Conservation (phyloP, 257 asterid species). For the Przewalskia tangutica region DNA sequence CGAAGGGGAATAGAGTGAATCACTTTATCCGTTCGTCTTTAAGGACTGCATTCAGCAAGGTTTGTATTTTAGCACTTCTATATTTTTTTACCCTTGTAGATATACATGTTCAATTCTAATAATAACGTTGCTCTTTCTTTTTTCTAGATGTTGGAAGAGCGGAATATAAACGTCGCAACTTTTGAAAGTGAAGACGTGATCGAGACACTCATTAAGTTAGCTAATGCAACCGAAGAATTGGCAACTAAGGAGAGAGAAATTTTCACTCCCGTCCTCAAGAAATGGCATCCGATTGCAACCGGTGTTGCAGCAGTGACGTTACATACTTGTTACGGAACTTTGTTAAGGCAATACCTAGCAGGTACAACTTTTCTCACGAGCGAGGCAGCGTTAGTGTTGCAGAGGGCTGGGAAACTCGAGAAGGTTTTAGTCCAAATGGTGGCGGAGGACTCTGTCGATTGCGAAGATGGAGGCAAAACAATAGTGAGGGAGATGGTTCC, state of each 20-base stretch:
- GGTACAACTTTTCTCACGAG: slow-evolving; percentile 35
- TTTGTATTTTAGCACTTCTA: not conserved
- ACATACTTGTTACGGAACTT: slow-evolving; percentile 10
- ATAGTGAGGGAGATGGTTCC: slow-evolving; percentile 81
- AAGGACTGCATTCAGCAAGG: slow-evolving; percentile 43
- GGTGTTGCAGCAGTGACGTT: slow-evolving; percentile 16
- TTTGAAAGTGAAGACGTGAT: not conserved
- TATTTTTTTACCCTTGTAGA: not conserved
- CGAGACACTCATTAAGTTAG: slow-evolving; percentile 5
- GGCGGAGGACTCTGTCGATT: slow-evolving; percentile 67
- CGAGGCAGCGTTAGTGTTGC: slow-evolving; percentile 40
- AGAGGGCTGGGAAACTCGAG: slow-evolving; percentile 82
- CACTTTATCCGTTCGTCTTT: slow-evolving; percentile 41
- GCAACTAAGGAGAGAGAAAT: slow-evolving; percentile 7
- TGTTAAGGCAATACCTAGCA: slow-evolving; percentile 44
- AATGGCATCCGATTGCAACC: slow-evolving; percentile 13
- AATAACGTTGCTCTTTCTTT: not conserved
- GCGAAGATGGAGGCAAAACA: slow-evolving; percentile 83
- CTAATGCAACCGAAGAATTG: slow-evolving; percentile 1
- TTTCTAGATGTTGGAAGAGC: slow-evolving; percentile 5
- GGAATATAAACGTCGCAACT: not conserved
- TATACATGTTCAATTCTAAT: not conserved
- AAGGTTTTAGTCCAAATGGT: slow-evolving; percentile 65
- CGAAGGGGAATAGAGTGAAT: slow-evolving; percentile 30
- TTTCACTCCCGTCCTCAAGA: slow-evolving; percentile 3